Base-by-base conservation (phyloP, 495 filamentous ascomycete genomes). In the Hypomontagnella monticulosa region DNA sequence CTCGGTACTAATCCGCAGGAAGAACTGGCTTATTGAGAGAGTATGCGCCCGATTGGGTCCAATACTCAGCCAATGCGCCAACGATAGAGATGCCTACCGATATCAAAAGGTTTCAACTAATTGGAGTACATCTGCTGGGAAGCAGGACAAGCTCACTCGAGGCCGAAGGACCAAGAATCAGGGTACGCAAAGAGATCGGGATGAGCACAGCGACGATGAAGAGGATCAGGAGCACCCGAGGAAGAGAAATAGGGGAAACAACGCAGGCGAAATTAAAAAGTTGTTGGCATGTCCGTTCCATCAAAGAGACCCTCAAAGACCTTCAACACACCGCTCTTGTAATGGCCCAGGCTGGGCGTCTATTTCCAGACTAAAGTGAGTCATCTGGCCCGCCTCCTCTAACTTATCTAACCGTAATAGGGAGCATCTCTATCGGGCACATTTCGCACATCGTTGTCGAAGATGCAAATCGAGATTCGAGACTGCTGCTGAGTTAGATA, bases 391-490 rank as follows among this genome's bases (percentile, higher is more conserved):
- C 30, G 2, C 0, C n/a, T 19, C 1, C 30, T 37, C 27, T 11
- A 16, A 4, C 11, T 50, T 16, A 34, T 33, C 27, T 50, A 50
- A 50, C 47, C 1, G 12, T 10, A 18, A 18, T 4, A 50, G 47
- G 47, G 47, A 50, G 4, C 47, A 50, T 50, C 6, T 50, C 0
- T 37, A 50, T 32, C 32, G 47, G 19, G 30, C 18, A 34, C 47
- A 50, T 34, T 50, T 34, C 2, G 14, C 19, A 50, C 14, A 50
- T 32, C 27, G 23, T 16, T 50, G 47, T 37, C 23, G 27, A 4
- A 34, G 47, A 50, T 50, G 47, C 11, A 50, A 36, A 32, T 50
- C 32, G 12, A 36, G 32, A 10, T 50, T 50, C 16, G 30, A 50
- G 6, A 36, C 47, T 8, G 30, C 47, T 7, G 0, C 47, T n/a